Evolutionary conservation across 2,329 filamentous ascomycete species (phyloP).

Genomic region (Microsporum ferrugineum): DNA sequence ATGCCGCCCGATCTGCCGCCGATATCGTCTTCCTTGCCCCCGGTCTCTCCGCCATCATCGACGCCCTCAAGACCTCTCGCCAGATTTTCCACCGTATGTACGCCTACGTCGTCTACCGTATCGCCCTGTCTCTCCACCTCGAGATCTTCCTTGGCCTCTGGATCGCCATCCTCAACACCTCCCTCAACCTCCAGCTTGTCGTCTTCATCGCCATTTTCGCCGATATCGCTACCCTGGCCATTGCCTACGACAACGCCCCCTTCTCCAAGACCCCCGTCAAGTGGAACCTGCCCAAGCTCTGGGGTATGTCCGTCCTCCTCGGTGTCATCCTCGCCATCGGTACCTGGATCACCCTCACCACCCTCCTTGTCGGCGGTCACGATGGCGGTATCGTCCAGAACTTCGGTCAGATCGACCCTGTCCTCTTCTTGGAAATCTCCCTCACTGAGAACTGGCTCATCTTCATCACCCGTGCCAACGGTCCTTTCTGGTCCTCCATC

Average conservation of each 20-base stretch:
- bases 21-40: conserved; percentile 91
- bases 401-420: conserved; percentile 67
- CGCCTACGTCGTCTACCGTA: conserved; percentile 90
- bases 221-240: conserved; percentile 81
- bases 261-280: conserved; percentile 79
- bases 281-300: conserved; percentile 90
- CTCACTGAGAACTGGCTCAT: conserved; percentile 94
- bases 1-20: conserved; percentile 79
- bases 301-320: conserved; percentile 81
- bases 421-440: conserved; percentile 81
- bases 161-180: conserved; percentile 78
- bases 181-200: conserved; percentile 73
- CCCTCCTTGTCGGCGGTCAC: conserved; percentile 58
- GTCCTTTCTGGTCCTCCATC: conserved; percentile 81
- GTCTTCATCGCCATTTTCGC: conserved; percentile 94
- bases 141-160: conserved; percentile 86
- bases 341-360: conserved; percentile 81
- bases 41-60: conserved; percentile 83
- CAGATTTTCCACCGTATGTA: conserved; percentile 98
- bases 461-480: conserved; percentile 88
- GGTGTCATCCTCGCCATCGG: conserved; percentile 70
- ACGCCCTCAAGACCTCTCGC: conserved; percentile 81
- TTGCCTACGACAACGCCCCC: conserved; percentile 86
- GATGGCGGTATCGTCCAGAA: conserved; percentile 82
- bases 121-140: conserved; percentile 79